Percentiles rank a stretch among this genome's conserved stretches.
Conservation (phyloP, 2,329 filamentous ascomycete species). For the Fusarium sp. region DNA sequence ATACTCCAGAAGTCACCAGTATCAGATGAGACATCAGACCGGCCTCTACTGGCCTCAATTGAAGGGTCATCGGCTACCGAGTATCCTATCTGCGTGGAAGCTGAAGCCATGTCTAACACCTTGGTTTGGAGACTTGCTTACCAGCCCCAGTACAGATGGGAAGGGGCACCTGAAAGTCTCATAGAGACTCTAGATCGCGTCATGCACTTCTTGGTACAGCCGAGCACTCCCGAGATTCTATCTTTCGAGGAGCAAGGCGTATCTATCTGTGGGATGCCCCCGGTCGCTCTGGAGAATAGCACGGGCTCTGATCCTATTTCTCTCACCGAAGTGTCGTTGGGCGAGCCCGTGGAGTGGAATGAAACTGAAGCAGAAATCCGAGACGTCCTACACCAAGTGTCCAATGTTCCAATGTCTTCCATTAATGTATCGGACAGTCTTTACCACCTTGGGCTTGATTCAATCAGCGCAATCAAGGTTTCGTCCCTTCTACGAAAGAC, state of each 20-base stretch:
- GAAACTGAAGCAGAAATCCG: slow-evolving; percentile 58
- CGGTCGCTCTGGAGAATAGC: slow-evolving; percentile 26
- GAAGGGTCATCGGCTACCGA: slow-evolving; percentile 78
- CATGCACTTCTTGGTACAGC: slow-evolving; percentile 68
- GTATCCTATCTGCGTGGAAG: slow-evolving; percentile 86
- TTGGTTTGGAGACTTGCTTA: slow-evolving; percentile 82
- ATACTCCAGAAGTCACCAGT: slow-evolving; percentile 63
- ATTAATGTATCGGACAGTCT: slow-evolving; percentile 76
- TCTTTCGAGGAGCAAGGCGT: slow-evolving; percentile 65
- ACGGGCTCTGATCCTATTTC: slow-evolving; percentile 4
- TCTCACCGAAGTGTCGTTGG: not conserved
- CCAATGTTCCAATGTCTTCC: slow-evolving; percentile 69
- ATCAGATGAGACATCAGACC: not conserved
- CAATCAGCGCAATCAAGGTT: slow-evolving; percentile 91
- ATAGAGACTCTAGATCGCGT: slow-evolving; percentile 72
- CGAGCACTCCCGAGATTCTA: slow-evolving; percentile 67
- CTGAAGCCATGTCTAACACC: slow-evolving; percentile 71
- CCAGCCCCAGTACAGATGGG: slow-evolving; percentile 68
- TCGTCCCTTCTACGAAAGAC: slow-evolving; percentile 77
- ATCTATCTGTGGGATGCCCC: slow-evolving; percentile 76
- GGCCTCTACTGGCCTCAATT: slow-evolving; percentile 72
- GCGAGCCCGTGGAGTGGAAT: slow-evolving; percentile 52
- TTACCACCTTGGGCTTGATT: slow-evolving; percentile 90
- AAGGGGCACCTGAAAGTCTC: slow-evolving; percentile 63
- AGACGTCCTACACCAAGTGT: slow-evolving; percentile 68